phyloP scores from a whole-genome alignment of 352 stramenopile genomes.

The Pythium myriotylum region DNA sequence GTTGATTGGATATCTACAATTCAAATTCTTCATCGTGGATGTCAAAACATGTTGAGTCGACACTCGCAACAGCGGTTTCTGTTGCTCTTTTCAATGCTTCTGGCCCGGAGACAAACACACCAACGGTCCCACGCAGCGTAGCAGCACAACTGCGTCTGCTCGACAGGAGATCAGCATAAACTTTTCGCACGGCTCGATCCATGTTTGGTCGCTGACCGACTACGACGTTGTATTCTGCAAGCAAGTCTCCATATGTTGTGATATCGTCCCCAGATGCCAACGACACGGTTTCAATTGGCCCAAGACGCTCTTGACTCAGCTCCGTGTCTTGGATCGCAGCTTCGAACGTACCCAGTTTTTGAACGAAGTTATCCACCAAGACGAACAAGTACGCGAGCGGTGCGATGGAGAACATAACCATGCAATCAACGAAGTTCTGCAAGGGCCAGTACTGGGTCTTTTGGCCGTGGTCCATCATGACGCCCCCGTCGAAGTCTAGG shows the following conservation, averaged over 20 bases:
- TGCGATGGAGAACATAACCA: slow-evolving; percentile 30
- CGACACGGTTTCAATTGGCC: no score
- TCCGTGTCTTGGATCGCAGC: no score
- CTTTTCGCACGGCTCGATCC: slow-evolving; percentile 3
- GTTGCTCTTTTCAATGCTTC: slow-evolving; percentile 23
- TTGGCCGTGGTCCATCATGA: slow-evolving; percentile 25
- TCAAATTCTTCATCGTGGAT: slow-evolving; percentile 29
- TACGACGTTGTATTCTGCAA: slow-evolving; percentile 21
- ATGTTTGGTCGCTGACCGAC: slow-evolving; percentile 20
- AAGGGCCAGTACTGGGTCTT: slow-evolving; percentile 40
- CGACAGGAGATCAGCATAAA: slow-evolving; percentile 8
- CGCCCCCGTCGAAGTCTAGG: slow-evolving; percentile 32
- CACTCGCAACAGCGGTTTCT: slow-evolving; percentile 7
- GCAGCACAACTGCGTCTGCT: background rate
- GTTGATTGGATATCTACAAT: slow-evolving; percentile 8
- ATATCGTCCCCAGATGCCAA: background rate
- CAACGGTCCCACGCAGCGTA: slow-evolving; percentile 3
- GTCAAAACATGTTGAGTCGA: slow-evolving; percentile 21
- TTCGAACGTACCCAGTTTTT: background rate
- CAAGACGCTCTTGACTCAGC: no score
- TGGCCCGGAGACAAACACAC: slow-evolving; percentile 22
- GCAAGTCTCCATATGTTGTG: slow-evolving; percentile 22
- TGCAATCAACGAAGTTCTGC: slow-evolving; percentile 33
- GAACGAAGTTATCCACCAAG: slow-evolving; percentile 7
- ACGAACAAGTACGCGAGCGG: slow-evolving; percentile 22